Base-by-base conservation (phyloP, 768 basidiomycete genomes). In the Termitomyces titanicus region DNA sequence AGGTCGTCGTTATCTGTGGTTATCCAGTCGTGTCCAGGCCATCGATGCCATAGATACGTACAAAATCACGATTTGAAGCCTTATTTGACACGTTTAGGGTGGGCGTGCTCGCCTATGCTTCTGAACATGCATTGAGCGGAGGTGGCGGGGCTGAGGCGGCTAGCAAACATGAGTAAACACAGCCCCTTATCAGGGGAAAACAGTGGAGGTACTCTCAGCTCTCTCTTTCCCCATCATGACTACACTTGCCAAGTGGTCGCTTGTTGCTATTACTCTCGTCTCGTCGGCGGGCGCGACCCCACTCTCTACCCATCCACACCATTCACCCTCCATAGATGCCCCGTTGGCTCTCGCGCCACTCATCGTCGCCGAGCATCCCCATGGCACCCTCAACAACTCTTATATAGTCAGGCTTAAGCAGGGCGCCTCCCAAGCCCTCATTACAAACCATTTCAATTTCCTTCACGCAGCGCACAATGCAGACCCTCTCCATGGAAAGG, bases 341-440 rank as follows among this genome's bases (percentile, higher is more conserved):
- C 73, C 80, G 42, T 66, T 88, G 38, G 61, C 74, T 15, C 68
- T 84, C 46, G 89, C 89, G 9, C 88, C 89, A 29, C 71, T 91
- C 48, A 59, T 79, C 52, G 79, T 75, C 35, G 73, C 73, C 37
- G 73, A 82, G 58, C 85, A 88, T 65, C 80, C 83, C 51, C 84
- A 89, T 71, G 84, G 86, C 49, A 76, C 82, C 54, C 74, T 95
- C 68, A 86, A 89, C 75, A 88, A 95, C 78, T 90, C 92, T n/a
- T 98, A 98, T 75, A 93, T 98, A 59, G 83, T 98, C 69, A 80
- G 94, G 68, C 78, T 98, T 60, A 93, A 92, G 79, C 79, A 85
- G 56, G 85, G 82, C 54, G 59, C 87, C 12, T 76, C 84, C 5
- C 64, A 77, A 9, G 69, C 76, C 17, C 72, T 86, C 38, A 76